Evolutionary conservation across 148 eudicot species (phyloP).

Genomic region (Vaccinium myrtillus): DNA sequence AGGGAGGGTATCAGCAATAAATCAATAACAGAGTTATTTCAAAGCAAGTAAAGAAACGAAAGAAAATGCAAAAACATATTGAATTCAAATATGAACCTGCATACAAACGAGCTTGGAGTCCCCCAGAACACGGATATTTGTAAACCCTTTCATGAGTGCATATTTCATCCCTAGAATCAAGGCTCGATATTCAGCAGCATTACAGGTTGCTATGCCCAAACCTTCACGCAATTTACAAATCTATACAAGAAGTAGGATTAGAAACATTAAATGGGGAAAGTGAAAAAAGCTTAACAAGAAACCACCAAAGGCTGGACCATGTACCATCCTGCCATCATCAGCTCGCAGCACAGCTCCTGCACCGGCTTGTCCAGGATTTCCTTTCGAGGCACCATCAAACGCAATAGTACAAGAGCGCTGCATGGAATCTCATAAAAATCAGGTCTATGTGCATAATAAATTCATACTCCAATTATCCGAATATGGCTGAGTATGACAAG

Average conservation of each 20-base stretch:
- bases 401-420: conserved; percentile 72
- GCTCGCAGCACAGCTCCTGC: conserved; percentile 82
- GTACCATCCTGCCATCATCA: conserved; percentile 67
- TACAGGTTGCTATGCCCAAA: conserved; percentile 72
- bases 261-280: conserved; percentile 9
- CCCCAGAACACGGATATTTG: conserved; percentile 62
- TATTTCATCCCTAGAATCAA: conserved; percentile 73
- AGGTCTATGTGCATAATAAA: background rate
- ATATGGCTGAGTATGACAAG: conserved; percentile 3
- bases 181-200: conserved; percentile 87
- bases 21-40: background rate
- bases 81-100: conserved; percentile 56
- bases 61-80: background rate
- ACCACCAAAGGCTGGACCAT: conserved; percentile 6
- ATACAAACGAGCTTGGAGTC: conserved; percentile 95
- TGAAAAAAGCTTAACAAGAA: background rate
- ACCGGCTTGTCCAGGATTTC: conserved; percentile 96
- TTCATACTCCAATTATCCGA: background rate
- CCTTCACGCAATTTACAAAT: conserved; percentile 90
- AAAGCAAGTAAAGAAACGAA: conserved; percentile 4
- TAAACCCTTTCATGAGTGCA: conserved; percentile 81
- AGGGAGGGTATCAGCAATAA: background rate
- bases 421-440: conserved; percentile 22
- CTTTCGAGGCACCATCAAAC: conserved; percentile 98
- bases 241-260: conserved; percentile 32